phyloP scores from a whole-genome alignment of 306 rosid genomes.

The Quercus gilva region DNA sequence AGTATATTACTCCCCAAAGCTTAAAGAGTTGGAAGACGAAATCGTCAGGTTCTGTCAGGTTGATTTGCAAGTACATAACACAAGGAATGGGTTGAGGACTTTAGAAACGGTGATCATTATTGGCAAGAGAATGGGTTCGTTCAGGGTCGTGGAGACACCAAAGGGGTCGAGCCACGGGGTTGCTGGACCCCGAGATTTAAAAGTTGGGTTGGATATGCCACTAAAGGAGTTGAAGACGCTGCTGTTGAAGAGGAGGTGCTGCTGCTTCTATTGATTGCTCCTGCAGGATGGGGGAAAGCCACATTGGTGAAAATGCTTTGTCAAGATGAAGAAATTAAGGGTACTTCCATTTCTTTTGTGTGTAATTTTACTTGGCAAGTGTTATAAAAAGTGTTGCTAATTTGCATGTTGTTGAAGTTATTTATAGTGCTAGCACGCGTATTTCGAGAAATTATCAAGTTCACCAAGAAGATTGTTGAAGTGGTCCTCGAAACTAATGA shows the following conservation, averaged over 20 bases:
- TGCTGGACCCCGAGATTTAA: no score
- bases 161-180: background rate
- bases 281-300: slow-evolving; percentile 52
- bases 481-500: no score
- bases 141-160: background rate
- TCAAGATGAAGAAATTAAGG: slow-evolving; percentile 33
- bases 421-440: no score
- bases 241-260: background rate
- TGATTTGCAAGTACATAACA: slow-evolving; percentile 16
- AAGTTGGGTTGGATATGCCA: slow-evolving; percentile 33
- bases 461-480: no score
- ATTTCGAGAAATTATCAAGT: no score
- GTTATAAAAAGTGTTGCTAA: no score
- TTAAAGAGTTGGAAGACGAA: slow-evolving; percentile 23
- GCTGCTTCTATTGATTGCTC: slow-evolving; percentile 31
- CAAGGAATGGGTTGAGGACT: background rate
- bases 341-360: slow-evolving; percentile 8
- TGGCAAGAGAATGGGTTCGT: background rate
- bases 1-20: slow-evolving; percentile 30
- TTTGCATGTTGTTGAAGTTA: no score
- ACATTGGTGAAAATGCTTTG: slow-evolving; percentile 45
- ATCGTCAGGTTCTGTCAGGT: slow-evolving; percentile 5
- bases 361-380: no score
- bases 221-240: slow-evolving; percentile 26
- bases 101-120: no score